Conservation (phyloP, 805 yeast genomes). For the Ogataea trehalophila region DNA sequence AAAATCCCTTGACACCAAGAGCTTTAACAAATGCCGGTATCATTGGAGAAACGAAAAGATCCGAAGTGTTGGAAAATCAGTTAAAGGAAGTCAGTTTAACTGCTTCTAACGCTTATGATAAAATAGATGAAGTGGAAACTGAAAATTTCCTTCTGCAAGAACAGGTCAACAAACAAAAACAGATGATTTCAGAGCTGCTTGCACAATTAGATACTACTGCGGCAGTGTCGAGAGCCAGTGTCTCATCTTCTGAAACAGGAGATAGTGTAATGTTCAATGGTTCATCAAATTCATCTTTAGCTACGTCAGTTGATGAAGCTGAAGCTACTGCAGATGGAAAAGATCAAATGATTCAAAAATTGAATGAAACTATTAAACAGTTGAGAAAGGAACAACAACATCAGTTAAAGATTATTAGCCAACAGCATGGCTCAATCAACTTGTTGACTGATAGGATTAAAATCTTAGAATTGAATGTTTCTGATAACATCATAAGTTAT, state of each 20-base stretch:
- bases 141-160: slow-evolving; percentile 21
- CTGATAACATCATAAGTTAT: slow-evolving; percentile 10
- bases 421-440: neutral
- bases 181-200: slow-evolving; percentile 18
- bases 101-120: slow-evolving; percentile 25
- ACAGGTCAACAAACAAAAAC: slow-evolving; percentile 25
- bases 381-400: neutral
- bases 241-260: neutral
- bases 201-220: slow-evolving; percentile 16
- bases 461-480: slow-evolving; percentile 14
- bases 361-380: neutral
- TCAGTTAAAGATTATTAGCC: neutral
- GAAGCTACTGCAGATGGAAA: neutral
- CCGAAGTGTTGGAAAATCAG: slow-evolving; percentile 18
- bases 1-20: slow-evolving; percentile 13
- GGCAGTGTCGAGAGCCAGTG: neutral
- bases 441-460: slow-evolving; percentile 7
- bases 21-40: slow-evolving; percentile 15
- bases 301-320: neutral
- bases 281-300: neutral
- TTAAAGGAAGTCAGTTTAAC: slow-evolving; percentile 21
- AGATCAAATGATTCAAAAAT: neutral
- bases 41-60: slow-evolving; percentile 21
- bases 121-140: slow-evolving; percentile 20
- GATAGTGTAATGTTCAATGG: neutral